Evolutionary conservation across 495 filamentous ascomycete genomes (phyloP).

Genomic region (Aspergillus ostianus): DNA sequence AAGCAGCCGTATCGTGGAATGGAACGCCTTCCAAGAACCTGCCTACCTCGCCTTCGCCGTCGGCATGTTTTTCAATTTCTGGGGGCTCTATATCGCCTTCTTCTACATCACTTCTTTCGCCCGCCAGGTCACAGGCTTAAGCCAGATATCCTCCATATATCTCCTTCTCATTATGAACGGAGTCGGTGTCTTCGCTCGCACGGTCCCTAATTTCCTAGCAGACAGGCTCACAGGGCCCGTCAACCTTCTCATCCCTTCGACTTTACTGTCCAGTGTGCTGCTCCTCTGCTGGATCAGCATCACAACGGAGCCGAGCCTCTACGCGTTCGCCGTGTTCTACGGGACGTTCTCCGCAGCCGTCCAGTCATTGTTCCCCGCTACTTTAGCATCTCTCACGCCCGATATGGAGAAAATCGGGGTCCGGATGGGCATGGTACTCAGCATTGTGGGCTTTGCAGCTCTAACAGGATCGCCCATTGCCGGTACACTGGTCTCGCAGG

Average conservation of each 20-base stretch:
- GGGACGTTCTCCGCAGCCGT: constrained; percentile 57
- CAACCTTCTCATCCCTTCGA: constrained; percentile 50
- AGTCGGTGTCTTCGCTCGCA: constrained; percentile 55
- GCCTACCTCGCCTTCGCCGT: constrained; percentile 59
- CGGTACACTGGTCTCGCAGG: constrained; percentile 49
- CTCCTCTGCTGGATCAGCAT: constrained; percentile 58
- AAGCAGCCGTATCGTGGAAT: constrained; percentile 57
- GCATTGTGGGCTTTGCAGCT: constrained; percentile 60
- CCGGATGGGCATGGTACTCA: constrained; percentile 72
- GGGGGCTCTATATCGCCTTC: constrained; percentile 63
- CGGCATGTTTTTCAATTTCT: constrained; percentile 55
- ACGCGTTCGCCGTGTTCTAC: constrained; percentile 55
- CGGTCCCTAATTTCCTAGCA: constrained; percentile 58
- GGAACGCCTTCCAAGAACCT: constrained; percentile 55
- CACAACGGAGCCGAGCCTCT: constrained; percentile 38
- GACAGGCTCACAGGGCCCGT: constrained; percentile 57
- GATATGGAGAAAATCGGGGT: constrained; percentile 63
- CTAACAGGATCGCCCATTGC: constrained; percentile 70
- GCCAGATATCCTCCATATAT: too few relatives aligned
- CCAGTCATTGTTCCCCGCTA: constrained; percentile 58
- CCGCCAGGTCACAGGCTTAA: too few relatives aligned
- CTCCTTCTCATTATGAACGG: constrained; percentile 69
- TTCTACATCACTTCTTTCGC: too few relatives aligned
- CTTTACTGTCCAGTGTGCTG: constrained; percentile 38
- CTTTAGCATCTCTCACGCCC: constrained; percentile 53